Percentiles rank a stretch among this genome's conserved stretches.
phyloP scores from a whole-genome alignment of 495 filamentous ascomycete species.

The Neurospora sublineolata region DNA sequence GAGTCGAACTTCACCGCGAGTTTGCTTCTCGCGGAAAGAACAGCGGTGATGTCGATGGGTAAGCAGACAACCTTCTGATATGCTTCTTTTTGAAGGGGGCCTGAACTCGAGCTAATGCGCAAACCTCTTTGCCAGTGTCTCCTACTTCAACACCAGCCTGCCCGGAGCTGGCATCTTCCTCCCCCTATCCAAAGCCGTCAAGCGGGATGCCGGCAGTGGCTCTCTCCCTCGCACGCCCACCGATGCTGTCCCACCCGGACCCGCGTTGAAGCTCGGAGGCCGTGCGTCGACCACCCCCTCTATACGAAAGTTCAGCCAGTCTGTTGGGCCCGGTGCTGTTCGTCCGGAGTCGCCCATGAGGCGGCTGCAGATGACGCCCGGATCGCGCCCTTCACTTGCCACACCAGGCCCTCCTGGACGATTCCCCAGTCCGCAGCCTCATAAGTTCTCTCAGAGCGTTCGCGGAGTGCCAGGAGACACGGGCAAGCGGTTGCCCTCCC shows the following conservation, averaged over 20 bases:
- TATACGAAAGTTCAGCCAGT: slow-evolving; percentile 66
- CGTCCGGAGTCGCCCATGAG: slow-evolving; percentile 75
- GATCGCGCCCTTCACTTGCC: slow-evolving; percentile 42
- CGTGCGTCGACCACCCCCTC: slow-evolving; percentile 57
- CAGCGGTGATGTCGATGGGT: slow-evolving; percentile 93
- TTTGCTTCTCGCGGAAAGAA: slow-evolving; percentile 84
- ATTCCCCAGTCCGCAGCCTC: slow-evolving; percentile 55
- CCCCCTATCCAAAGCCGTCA: slow-evolving; percentile 72
- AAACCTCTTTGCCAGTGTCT: slow-evolving; percentile 36
- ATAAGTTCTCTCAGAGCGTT: slow-evolving; percentile 54
- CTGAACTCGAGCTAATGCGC: not conserved
- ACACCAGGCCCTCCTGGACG: slow-evolving; percentile 35
- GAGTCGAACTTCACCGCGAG: slow-evolving; percentile 81
- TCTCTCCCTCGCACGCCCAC: slow-evolving; percentile 59
- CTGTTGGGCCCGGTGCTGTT: slow-evolving; percentile 67
- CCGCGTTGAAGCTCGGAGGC: slow-evolving; percentile 37
- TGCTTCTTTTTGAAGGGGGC: not conserved
- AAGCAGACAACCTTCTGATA: slow-evolving; percentile 18
- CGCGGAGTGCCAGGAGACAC: slow-evolving; percentile 46
- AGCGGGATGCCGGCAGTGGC: slow-evolving; percentile 44
- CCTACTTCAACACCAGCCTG: slow-evolving; percentile 72
- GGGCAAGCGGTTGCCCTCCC: slow-evolving; percentile 35
- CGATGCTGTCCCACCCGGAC: slow-evolving; percentile 41
- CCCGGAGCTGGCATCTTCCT: slow-evolving; percentile 89
- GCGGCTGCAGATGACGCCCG: slow-evolving; percentile 47